A percentile compares a stretch with the other conserved stretches of the same genome.
phyloP scores from a whole-genome alignment of 2,329 filamentous ascomycete species.

The Xylariaceae sp. region DNA sequence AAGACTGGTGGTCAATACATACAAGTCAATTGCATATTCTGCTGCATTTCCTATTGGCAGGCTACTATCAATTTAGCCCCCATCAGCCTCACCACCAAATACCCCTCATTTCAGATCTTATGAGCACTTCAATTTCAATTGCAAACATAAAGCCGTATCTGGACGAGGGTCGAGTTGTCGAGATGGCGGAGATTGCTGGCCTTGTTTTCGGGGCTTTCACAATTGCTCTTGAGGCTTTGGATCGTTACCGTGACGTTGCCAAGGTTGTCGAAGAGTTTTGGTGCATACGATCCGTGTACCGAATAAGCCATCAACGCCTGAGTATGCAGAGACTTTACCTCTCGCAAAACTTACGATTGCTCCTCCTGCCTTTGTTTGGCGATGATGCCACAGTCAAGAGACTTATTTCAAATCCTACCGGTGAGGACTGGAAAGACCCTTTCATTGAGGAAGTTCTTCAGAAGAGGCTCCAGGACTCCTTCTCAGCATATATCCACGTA shows the following conservation, averaged over 20 bases:
- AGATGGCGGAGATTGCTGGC: slow-evolving; percentile 24
- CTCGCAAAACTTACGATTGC: slow-evolving; percentile 15
- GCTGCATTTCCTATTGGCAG: too few relatives aligned
- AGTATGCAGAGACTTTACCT: slow-evolving; percentile 11
- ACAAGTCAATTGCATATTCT: not conserved
- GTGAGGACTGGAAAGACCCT: slow-evolving; percentile 4
- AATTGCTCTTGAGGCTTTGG: slow-evolving; percentile 18
- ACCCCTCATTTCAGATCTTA: not conserved
- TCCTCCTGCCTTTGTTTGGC: slow-evolving; percentile 21
- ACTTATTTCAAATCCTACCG: slow-evolving; percentile 13
- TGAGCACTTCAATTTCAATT: not conserved
- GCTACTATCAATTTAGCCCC: not conserved
- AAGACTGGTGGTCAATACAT: not conserved
- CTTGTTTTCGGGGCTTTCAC: slow-evolving; percentile 24
- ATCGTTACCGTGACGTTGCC: slow-evolving; percentile 18
- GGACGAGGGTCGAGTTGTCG: not conserved
- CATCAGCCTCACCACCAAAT: not conserved
- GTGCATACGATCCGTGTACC: slow-evolving; percentile 19
- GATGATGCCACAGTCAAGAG: slow-evolving; percentile 18
- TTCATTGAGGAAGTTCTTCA: not conserved
- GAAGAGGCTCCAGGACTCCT: slow-evolving; percentile 7
- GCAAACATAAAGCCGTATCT: not conserved
- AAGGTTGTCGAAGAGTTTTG: slow-evolving; percentile 16
- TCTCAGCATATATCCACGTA: slow-evolving; percentile 1
- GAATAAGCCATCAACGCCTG: too few relatives aligned